A percentile compares a stretch with the other conserved stretches of the same genome.
phyloP scores from a whole-genome alignment of 768 basidiomycete genomes.

The Mycena galericulata region DNA sequence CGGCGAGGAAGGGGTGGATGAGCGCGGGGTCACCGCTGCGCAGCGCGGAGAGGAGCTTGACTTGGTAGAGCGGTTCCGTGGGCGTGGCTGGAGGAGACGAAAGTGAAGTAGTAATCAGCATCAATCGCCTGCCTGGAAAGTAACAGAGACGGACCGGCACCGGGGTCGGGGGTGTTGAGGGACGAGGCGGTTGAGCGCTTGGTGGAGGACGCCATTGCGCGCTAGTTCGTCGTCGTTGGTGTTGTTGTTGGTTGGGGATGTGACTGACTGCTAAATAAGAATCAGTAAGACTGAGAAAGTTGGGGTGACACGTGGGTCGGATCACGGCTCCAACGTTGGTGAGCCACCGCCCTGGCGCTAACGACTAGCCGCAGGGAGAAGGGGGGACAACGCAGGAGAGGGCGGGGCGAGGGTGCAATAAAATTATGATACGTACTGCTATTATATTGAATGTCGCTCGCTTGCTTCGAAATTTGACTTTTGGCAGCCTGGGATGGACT shows the following conservation, averaged over 20 bases:
- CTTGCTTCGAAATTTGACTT: too few relatives aligned
- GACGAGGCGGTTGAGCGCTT: slow-evolving; percentile 30
- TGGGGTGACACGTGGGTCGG: neutral
- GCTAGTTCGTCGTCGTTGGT: neutral
- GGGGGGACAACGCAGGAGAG: neutral
- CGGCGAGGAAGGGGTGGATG: slow-evolving; percentile 86
- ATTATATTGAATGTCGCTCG: too few relatives aligned
- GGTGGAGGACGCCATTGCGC: neutral
- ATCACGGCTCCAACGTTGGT: neutral
- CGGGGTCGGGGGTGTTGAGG: slow-evolving; percentile 16
- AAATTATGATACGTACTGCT: too few relatives aligned
- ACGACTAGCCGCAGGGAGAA: neutral
- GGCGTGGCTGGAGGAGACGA: slow-evolving; percentile 1
- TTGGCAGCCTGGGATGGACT: too few relatives aligned
- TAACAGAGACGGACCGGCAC: neutral
- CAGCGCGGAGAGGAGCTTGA: slow-evolving; percentile 72
- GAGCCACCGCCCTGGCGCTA: neutral
- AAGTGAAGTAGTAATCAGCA: neutral
- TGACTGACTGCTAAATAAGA: too few relatives aligned
- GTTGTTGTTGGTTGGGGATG: neutral
- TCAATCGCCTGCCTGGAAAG: neutral
- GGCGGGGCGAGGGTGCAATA: too few relatives aligned
- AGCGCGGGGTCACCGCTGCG: slow-evolving; percentile 78
- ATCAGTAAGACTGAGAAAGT: slow-evolving; percentile 9
- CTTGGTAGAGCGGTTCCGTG: slow-evolving; percentile 68